Percentiles rank a stretch among this genome's conserved stretches.
Evolutionary conservation across 768 basidiomycete species (phyloP).

Genomic region (Calocera cornea): DNA sequence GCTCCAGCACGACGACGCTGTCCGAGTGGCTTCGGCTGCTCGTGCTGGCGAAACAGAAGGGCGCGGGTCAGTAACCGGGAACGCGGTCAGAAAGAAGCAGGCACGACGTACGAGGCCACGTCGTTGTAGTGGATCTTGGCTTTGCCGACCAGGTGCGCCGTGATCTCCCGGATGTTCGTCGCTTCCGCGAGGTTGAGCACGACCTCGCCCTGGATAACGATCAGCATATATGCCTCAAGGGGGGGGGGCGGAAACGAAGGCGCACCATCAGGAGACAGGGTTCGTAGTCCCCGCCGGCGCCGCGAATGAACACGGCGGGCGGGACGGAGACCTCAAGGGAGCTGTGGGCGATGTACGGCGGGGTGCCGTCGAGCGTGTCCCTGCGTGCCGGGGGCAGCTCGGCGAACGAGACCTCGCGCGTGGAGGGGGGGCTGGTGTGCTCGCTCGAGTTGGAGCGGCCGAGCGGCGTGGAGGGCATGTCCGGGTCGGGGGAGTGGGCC

Average conservation of each 20-base stretch:
- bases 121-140: slow-evolving; percentile 14
- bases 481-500: not conserved
- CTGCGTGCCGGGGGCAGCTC: not conserved
- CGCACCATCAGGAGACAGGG: slow-evolving; percentile 1
- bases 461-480: not conserved
- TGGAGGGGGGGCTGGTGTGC: not conserved
- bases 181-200: not conserved
- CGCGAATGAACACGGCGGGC: not conserved
- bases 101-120: not conserved
- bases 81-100: slow-evolving; percentile 1
- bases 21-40: slow-evolving; percentile 24
- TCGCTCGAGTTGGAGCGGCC: not conserved
- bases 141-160: slow-evolving; percentile 10
- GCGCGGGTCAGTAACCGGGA: not conserved
- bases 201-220: slow-evolving; percentile 1
- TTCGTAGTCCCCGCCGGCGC: not conserved
- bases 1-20: slow-evolving; percentile 47
- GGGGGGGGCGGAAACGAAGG: not conserved
- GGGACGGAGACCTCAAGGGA: not conserved
- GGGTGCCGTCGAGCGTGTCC: not conserved
- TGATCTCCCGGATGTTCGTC: not conserved
- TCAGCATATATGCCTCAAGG: slow-evolving; percentile 16
- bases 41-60: slow-evolving; percentile 12
- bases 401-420: not conserved
- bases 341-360: not conserved